Conservation (phyloP, 345 rosid genomes). For the Rhizophora mangle region DNA sequence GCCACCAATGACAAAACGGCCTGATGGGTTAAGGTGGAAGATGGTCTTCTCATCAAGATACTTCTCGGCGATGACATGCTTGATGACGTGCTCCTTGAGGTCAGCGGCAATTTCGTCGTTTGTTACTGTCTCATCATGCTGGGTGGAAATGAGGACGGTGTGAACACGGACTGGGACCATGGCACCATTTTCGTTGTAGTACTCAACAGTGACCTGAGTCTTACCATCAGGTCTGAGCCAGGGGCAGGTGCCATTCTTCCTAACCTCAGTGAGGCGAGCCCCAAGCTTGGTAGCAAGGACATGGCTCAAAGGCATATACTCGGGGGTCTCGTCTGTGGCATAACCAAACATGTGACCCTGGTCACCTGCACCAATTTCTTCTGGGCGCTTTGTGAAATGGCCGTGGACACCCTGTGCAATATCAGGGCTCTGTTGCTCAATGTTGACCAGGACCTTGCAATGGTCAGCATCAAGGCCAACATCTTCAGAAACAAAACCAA, state of each 20-base stretch:
- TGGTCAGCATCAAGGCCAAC: constrained; percentile 39
- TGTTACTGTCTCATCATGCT: constrained; percentile 39
- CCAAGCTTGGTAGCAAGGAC: constrained; percentile 40
- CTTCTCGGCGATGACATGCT: constrained; percentile 37
- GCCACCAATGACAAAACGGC: constrained; percentile 38
- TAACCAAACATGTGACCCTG: constrained; percentile 41
- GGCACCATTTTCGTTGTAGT: constrained; percentile 33
- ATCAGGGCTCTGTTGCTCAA: constrained; percentile 39
- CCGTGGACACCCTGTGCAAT: constrained; percentile 42
- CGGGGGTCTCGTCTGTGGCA: constrained; percentile 38
- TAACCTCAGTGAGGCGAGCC: constrained; percentile 33
- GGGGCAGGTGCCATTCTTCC: constrained; percentile 36
- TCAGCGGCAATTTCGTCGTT: constrained; percentile 37
- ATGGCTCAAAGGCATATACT: constrained; percentile 36
- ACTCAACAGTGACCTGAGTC: constrained; percentile 38
- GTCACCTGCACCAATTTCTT: constrained; percentile 40
- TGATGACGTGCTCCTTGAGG: constrained; percentile 39
- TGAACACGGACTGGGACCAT: constrained; percentile 39
- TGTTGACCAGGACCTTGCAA: constrained; percentile 39
- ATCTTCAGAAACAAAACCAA: constrained; percentile 33
- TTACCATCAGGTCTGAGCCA: constrained; percentile 39
- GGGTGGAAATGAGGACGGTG: constrained; percentile 41
- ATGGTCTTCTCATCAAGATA: constrained; percentile 42
- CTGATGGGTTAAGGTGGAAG: constrained; percentile 40
- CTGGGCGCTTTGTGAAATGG: constrained; percentile 40